Percentiles rank a stretch among this genome's conserved stretches.
Conservation (phyloP, 257 asterid species). For the Penstemon davidsonii region DNA sequence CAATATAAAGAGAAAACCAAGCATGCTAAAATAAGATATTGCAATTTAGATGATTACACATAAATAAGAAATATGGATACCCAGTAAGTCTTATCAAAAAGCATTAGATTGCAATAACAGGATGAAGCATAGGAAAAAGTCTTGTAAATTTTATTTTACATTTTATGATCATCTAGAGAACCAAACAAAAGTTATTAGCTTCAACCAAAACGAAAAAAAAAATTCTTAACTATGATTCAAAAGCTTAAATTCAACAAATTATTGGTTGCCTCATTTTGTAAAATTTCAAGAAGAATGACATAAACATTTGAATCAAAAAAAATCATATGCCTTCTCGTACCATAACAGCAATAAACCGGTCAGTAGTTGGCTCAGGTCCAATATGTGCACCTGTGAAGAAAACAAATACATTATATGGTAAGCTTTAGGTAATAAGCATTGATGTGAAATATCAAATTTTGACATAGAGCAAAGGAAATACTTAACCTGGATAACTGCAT, state of each 20-base stretch:
- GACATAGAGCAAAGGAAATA: conserved; percentile 11
- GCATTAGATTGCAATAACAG: conserved; percentile 3
- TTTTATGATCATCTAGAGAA: not conserved
- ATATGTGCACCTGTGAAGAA: conserved; percentile 80
- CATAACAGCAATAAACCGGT: conserved; percentile 89
- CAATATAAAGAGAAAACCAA: conserved; percentile 4
- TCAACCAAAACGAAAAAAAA: not conserved
- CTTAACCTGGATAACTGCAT: conserved; percentile 78
- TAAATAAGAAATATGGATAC: conserved; percentile 14
- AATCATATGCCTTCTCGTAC: conserved; percentile 35
- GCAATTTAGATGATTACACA: not conserved
- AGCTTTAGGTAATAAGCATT: conserved; percentile 15
- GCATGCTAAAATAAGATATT: conserved; percentile 8
- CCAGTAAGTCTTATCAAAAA: not conserved
- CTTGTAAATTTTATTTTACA: not conserved
- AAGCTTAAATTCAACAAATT: not conserved
- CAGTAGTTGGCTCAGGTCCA: conserved; percentile 99
- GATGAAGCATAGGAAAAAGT: conserved; percentile 1
- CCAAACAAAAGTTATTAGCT: not conserved
- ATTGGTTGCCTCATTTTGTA: conserved; percentile 9
- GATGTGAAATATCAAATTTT: not conserved
- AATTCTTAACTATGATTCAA: too few species aligned
- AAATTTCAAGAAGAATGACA: conserved; percentile 7
- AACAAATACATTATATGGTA: conserved; percentile 14
- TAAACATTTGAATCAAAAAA: conserved; percentile 5